These are phyloP conservation scores for Solanum hybrid DNA, from an alignment of 305 asterid genomes.

Conservation along the genomic window DNA sequence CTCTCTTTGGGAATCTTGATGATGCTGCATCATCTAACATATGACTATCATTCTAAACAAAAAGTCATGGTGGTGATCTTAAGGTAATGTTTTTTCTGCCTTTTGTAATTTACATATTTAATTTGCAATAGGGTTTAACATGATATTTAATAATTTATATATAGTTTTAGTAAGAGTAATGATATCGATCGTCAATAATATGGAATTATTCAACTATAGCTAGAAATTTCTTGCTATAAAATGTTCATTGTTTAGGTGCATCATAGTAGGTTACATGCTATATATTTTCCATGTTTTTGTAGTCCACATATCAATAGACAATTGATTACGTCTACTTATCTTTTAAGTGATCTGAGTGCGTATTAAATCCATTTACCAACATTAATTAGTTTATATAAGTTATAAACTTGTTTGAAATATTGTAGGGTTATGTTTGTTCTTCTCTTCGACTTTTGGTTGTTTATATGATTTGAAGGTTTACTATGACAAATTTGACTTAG, in stretches of 20 bases:
- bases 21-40: slow-evolving; percentile 21
- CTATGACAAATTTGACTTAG: neutral
- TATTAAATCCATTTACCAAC: neutral
- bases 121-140: neutral
- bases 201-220: neutral
- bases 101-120: neutral
- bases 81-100: neutral
- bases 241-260: neutral
- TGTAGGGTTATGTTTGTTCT: neutral
- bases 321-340: neutral
- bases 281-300: neutral
- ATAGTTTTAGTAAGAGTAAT: neutral
- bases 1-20: slow-evolving; percentile 17
- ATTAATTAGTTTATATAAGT: neutral
- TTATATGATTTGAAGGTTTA: neutral
- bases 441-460: neutral
- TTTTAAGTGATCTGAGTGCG: neutral
- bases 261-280: neutral
- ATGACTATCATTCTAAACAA: neutral
- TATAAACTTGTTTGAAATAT: neutral
- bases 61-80: neutral
- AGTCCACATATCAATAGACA: neutral
- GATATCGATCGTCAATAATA: neutral
- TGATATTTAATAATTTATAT: neutral
- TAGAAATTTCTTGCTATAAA: neutral